A percentile compares a stretch with the other conserved stretches of the same genome.
phyloP scores from a whole-genome alignment of 768 basidiomycete genomes.

The Macrolepiota fuliginosa region DNA sequence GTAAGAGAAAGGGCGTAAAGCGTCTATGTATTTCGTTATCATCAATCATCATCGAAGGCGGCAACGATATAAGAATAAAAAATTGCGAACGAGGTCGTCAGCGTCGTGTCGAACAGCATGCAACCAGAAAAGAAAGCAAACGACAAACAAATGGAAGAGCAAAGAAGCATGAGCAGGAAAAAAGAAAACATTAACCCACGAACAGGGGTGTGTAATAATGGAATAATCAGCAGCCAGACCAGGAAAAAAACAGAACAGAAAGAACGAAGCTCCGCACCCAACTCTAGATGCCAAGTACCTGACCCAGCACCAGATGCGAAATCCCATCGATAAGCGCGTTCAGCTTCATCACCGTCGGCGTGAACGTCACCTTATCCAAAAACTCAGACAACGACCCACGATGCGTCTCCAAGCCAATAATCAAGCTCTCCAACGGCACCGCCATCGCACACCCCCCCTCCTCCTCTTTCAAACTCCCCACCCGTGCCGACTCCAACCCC shows the following conservation, averaged over 20 bases:
- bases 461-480: not conserved
- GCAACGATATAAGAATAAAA: slow-evolving; percentile 7
- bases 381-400: slow-evolving; percentile 27
- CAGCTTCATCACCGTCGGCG: slow-evolving; percentile 34
- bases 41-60: slow-evolving; percentile 3
- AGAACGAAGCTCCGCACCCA: not conserved
- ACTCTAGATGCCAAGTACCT: slow-evolving; percentile 20
- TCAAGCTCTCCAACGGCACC: slow-evolving; percentile 24
- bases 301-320: slow-evolving; percentile 35
- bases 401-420: slow-evolving; percentile 13
- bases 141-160: not conserved
- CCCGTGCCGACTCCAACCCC: slow-evolving; percentile 10
- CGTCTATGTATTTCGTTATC: not conserved
- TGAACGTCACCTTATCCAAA: slow-evolving; percentile 29
- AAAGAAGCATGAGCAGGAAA: slow-evolving; percentile 2
- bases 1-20: not conserved
- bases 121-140: not conserved
- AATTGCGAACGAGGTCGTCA: not conserved
- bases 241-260: slow-evolving; percentile 3
- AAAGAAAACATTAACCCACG: not conserved
- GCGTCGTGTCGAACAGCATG: slow-evolving; percentile 6
- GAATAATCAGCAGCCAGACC: not conserved
- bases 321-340: slow-evolving; percentile 37
- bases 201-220: not conserved
- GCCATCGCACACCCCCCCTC: not conserved